Conservation (phyloP, 2,329 filamentous ascomycete genomes). For the Leptographium wingfieldii region DNA sequence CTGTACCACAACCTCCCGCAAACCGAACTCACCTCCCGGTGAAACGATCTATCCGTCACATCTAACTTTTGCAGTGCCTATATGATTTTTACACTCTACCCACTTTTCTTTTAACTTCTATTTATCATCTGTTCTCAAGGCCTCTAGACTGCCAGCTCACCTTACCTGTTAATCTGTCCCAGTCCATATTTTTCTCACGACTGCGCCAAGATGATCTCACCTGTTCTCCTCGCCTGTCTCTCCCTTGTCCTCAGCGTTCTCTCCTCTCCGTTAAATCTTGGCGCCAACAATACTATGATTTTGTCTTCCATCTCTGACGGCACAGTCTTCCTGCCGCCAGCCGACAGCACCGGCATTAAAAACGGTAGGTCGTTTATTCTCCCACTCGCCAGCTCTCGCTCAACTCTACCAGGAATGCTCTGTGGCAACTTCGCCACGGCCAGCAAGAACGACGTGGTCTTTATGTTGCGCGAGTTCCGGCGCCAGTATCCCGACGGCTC, state of each 20-base stretch:
- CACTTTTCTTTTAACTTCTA: not conserved
- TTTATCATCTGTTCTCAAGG: not conserved
- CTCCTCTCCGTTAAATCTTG: not conserved
- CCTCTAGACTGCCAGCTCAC: not conserved
- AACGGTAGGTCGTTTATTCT: not conserved
- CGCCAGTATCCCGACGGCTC: not conserved
- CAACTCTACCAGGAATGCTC: not conserved
- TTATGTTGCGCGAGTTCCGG: not conserved
- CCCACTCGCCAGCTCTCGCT: not conserved
- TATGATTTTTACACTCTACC: not conserved
- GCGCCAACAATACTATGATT: not conserved
- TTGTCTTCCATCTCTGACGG: not conserved
- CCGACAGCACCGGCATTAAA: not conserved
- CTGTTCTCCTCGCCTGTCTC: not conserved
- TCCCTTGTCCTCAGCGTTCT: not conserved
- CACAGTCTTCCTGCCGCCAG: not conserved
- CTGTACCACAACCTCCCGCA: too few species aligned
- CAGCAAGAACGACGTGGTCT: slow-evolving; percentile 4
- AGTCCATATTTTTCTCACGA: not conserved
- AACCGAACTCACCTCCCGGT: too few species aligned
- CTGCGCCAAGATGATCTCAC: not conserved
- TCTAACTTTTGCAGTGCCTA: too few species aligned
- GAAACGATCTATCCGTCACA: too few species aligned
- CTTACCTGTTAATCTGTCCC: not conserved
- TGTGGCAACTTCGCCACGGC: slow-evolving; percentile 2